These are phyloP conservation scores for Cutaneotrichosporon spelunceum DNA, from an alignment of 1,284 basidiomycete species.

Conservation along the genomic window DNA sequence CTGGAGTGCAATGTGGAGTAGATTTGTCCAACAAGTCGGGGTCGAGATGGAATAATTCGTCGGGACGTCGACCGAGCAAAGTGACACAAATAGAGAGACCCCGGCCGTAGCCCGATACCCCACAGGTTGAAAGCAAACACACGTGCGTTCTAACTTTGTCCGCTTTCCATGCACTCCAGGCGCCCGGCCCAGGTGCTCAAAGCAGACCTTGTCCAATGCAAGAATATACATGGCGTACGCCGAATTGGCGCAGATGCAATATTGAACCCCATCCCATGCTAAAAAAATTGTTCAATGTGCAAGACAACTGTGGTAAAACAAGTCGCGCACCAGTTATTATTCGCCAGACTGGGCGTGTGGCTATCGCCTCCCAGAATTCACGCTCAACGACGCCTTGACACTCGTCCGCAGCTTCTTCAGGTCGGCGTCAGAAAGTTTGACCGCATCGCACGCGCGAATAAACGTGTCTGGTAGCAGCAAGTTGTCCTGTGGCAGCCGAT, in stretches of 20 bases:
- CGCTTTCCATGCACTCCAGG: background rate
- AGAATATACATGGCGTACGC: background rate
- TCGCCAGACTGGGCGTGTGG: background rate
- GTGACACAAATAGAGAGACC: too few species aligned
- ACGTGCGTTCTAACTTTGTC: too few species aligned
- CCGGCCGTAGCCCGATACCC: too few species aligned
- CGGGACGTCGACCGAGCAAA: too few species aligned
- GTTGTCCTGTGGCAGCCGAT: constrained; percentile 43
- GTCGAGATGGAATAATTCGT: too few species aligned
- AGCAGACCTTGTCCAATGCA: background rate
- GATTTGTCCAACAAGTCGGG: too few species aligned
- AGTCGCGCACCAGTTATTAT: background rate
- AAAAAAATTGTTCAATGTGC: background rate
- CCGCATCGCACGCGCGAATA: constrained; percentile 42
- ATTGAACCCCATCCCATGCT: background rate
- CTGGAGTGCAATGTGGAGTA: too few species aligned
- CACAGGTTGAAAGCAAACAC: too few species aligned
- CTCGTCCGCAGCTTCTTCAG: constrained; percentile 36
- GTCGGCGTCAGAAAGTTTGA: constrained; percentile 47
- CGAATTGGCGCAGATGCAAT: background rate
- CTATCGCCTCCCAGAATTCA: background rate
- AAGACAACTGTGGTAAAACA: background rate
- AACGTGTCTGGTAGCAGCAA: constrained; percentile 47
- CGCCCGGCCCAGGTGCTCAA: too few species aligned
- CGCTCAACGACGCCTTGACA: constrained; percentile 40